Evolutionary conservation across 192 early-diverging fungal species (phyloP).

Genomic region (Funneliformis mosseae): DNA sequence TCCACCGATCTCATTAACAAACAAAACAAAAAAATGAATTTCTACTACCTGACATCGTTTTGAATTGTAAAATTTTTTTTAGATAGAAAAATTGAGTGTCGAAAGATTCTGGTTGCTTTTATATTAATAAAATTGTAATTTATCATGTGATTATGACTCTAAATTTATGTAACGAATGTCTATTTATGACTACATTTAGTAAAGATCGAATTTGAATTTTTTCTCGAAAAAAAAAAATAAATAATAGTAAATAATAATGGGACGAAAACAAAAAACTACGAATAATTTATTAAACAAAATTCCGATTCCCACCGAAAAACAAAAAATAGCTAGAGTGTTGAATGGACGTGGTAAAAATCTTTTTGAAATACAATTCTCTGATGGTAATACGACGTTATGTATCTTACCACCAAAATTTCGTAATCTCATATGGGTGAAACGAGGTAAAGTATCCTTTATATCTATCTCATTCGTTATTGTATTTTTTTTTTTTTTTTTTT

Average conservation of each 20-base stretch:
- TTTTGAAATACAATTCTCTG: constrained; percentile 64
- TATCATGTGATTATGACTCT: too few species aligned
- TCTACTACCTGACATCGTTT: too few species aligned
- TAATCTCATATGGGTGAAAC: constrained; percentile 82
- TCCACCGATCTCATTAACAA: too few species aligned
- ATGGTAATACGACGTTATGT: constrained; percentile 60
- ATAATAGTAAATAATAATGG: constrained; percentile 27
- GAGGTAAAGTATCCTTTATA: constrained; percentile 51
- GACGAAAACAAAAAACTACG: constrained; percentile 42
- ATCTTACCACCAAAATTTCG: constrained; percentile 78
- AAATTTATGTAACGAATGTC: too few species aligned
- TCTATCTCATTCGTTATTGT: neutral
- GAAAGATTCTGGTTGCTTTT: too few species aligned
- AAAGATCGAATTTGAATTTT: too few species aligned
- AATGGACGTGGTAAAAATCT: constrained; percentile 73
- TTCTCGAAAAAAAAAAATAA: too few species aligned
- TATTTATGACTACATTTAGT: too few species aligned
- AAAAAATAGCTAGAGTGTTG: constrained; percentile 62
- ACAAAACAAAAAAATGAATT: too few species aligned
- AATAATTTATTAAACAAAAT: constrained; percentile 39
- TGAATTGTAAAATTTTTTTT: too few species aligned
- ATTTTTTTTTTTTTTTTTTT: neutral
- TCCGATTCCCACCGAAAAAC: constrained; percentile 41
- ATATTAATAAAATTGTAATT: too few species aligned
- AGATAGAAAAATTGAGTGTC: too few species aligned